Evolutionary conservation across 768 basidiomycete species (phyloP).

Genomic region (Kwoniella mangroviensis): DNA sequence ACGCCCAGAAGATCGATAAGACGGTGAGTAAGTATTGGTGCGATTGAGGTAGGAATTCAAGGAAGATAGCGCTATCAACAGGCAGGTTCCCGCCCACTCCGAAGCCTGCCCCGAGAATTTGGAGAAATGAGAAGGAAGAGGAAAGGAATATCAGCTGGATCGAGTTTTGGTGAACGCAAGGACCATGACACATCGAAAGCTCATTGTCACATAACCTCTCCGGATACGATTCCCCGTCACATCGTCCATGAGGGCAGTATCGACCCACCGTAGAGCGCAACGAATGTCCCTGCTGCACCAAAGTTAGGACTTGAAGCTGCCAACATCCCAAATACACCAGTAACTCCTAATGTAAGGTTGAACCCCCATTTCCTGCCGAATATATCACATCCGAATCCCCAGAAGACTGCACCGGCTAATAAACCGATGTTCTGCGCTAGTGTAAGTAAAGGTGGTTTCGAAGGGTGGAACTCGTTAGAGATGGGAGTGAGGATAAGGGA

Average conservation of each 20-base stretch:
- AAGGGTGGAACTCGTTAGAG: constrained; percentile 67
- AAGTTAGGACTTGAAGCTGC: constrained; percentile 69
- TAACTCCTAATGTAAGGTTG: constrained; percentile 72
- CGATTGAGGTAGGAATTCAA: constrained; percentile 72
- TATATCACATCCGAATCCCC: constrained; percentile 41
- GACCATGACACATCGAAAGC: not conserved
- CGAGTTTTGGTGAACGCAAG: not conserved
- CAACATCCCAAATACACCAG: constrained; percentile 69
- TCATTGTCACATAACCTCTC: too few species aligned
- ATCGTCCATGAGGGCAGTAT: constrained; percentile 56
- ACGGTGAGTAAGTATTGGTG: constrained; percentile 78
- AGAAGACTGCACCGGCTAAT: constrained; percentile 60
- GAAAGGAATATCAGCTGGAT: not conserved
- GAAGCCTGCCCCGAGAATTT: constrained; percentile 6
- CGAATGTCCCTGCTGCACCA: constrained; percentile 62
- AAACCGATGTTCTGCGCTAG: constrained; percentile 75
- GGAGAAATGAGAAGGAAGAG: not conserved
- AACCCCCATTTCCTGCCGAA: constrained; percentile 64
- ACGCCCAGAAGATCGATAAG: constrained; percentile 78
- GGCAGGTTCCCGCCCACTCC: constrained; percentile 72
- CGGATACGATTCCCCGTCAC: too few species aligned
- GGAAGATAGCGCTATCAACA: constrained; percentile 75
- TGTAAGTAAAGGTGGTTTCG: constrained; percentile 68
- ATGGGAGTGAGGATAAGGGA: constrained; percentile 70
- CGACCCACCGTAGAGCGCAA: constrained; percentile 35